Percentiles rank a stretch among this genome's conserved stretches.
These are phyloP conservation scores for Epicoccum nigrum DNA, from an alignment of 2,329 filamentous ascomycete genomes.

Conservation along the genomic window DNA sequence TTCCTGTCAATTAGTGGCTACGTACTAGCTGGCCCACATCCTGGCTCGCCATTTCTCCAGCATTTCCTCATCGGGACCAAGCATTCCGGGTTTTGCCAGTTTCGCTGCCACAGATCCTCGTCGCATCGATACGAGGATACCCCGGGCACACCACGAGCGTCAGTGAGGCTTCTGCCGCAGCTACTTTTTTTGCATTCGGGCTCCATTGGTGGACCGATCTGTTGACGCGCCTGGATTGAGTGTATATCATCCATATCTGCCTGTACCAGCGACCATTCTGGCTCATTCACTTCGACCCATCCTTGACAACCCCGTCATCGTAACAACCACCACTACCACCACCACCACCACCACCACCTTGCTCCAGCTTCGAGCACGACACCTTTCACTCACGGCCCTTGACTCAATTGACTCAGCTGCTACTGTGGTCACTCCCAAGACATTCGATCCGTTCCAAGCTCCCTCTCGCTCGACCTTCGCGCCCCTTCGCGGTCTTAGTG, in stretches of 20 bases:
- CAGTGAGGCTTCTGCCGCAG: conserved; percentile 46
- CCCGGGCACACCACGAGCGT: conserved; percentile 39
- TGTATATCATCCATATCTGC: conserved; percentile 49
- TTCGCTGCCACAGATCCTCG: conserved; percentile 40
- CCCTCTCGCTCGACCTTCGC: conserved; percentile 21
- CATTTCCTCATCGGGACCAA: conserved; percentile 47
- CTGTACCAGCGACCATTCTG: conserved; percentile 36
- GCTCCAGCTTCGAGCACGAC: conserved; percentile 6
- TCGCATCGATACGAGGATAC: conserved; percentile 46
- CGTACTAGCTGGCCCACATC: conserved; percentile 38
- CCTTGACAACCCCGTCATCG: no score
- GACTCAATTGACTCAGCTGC: conserved; percentile 20
- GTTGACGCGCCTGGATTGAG: conserved; percentile 43
- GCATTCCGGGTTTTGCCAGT: conserved; percentile 39
- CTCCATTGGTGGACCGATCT: conserved; percentile 44
- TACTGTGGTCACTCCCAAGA: conserved; percentile 13
- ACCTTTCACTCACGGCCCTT: conserved; percentile 19
- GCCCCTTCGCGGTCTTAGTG: conserved; percentile 18
- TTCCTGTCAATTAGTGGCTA: conserved; percentile 40
- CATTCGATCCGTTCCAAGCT: conserved; percentile 13
- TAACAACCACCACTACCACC: conserved; percentile 36
- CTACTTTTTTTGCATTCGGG: conserved; percentile 41
- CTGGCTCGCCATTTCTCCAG: conserved; percentile 37
- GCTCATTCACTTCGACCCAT: conserved; percentile 34
- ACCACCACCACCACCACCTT: conserved; percentile 36